These are phyloP conservation scores for Pyrenophora teres DNA, from an alignment of 2,329 filamentous ascomycete genomes.

Conservation along the genomic window DNA sequence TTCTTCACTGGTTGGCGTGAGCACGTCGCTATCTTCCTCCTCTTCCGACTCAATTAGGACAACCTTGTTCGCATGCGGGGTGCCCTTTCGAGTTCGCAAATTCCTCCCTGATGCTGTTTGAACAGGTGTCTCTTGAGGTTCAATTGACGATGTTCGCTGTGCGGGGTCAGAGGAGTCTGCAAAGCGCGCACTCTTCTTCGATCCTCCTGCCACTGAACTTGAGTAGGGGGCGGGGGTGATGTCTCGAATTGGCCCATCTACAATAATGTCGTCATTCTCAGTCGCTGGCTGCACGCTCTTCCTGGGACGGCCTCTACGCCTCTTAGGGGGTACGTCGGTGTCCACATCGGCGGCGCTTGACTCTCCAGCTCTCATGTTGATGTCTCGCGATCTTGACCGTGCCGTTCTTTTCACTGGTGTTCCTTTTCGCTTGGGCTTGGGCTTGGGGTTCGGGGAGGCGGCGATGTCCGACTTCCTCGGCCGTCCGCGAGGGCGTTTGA, in stretches of 20 bases:
- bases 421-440: slow-evolving; percentile 37
- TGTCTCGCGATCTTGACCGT: slow-evolving; percentile 28
- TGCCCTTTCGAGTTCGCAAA: slow-evolving; percentile 33
- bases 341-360: slow-evolving; percentile 31
- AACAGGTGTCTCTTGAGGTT: slow-evolving; percentile 17
- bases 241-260: slow-evolving; percentile 1
- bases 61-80: slow-evolving; percentile 32
- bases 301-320: slow-evolving; percentile 39
- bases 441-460: slow-evolving; percentile 23
- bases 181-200: slow-evolving; percentile 18
- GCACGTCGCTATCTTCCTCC: slow-evolving; percentile 26
- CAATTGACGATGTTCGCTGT: slow-evolving; percentile 4
- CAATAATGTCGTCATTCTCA: slow-evolving; percentile 23
- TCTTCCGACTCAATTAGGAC: slow-evolving; percentile 25
- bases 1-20: slow-evolving; percentile 34
- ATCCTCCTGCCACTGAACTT: background rate
- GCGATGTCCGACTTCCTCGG: slow-evolving; percentile 44
- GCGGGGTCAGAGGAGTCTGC: slow-evolving; percentile 7
- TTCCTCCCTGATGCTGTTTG: slow-evolving; percentile 20
- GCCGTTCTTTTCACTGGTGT: slow-evolving; percentile 41
- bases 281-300: slow-evolving; percentile 33
- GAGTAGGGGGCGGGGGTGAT: slow-evolving; percentile 10
- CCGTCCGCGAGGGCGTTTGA: slow-evolving; percentile 44
- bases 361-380: slow-evolving; percentile 22
- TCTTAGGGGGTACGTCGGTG: slow-evolving; percentile 36